Base-by-base conservation (phyloP, 257 asterid genomes). In the Gardenia jasminoides region DNA sequence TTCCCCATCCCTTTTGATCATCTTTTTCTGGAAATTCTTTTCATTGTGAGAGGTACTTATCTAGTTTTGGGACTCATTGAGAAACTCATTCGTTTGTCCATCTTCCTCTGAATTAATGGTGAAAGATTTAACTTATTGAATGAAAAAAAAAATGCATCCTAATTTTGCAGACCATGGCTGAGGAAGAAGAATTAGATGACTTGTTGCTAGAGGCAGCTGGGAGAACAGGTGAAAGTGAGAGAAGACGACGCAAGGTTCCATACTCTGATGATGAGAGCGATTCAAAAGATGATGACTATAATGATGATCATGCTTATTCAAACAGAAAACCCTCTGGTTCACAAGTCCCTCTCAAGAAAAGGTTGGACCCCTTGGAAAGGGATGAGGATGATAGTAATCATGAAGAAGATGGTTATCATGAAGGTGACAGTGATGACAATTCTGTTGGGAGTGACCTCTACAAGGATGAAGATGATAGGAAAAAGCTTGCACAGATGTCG, bases 161-260 rank as follows among this genome's bases (percentile, higher is more conserved):
- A 54, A 64, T 56, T 68, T 67, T 52, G 80, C 72, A 48, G 81
- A 78, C 77, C 59, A 95, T 95, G 99, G 90, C 94, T 36, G 41
- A 36, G 41, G 41, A 36, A 36, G 41, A 36, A 47, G 97, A 95
- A 83, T 88, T 95, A 67, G 98, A 94, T 68, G 86, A 93, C 76
- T 82, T 92, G 88, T 94, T 95, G 48, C 90, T 95, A 68, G 96
- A 92, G 89, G 98, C 98, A 77, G 98, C 99, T 71, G 99, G 98
- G 76, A 87, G 97, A 85, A 89, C 94, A 67, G 86, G 84, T 70
- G 80, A 84, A 10, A 74, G 90, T 72, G 94, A 90, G 78, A 89
- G 91, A 82, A 86, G 93, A 79, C 80, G 89, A 50, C 87, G 88
- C 71, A 89, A 81, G 78, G 85, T 81, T 73, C 86, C 98, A 58